Evolutionary conservation across 768 basidiomycete genomes (phyloP).

Genomic region (Rhodosporidiobolus odoratus): DNA sequence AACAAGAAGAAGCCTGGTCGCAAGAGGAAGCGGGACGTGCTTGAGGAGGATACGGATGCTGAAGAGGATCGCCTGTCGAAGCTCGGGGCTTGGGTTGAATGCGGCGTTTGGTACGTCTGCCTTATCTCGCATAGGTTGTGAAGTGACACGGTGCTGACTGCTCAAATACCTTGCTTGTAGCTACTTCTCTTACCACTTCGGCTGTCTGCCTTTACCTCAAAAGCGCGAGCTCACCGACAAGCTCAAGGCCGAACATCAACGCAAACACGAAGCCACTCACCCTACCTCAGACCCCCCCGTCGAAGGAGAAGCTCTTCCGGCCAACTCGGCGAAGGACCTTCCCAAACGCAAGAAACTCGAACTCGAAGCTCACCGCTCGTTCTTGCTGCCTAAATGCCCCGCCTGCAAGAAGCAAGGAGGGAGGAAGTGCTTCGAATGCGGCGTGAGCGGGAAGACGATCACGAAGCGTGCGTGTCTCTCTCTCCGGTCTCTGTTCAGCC

Average conservation of each 20-base stretch:
- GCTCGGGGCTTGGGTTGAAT: slow-evolving; percentile 38
- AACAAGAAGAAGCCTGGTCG: slow-evolving; percentile 9
- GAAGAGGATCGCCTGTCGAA: slow-evolving; percentile 11
- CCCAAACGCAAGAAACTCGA: slow-evolving; percentile 23
- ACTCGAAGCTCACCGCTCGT: slow-evolving; percentile 21
- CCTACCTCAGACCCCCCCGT: not conserved
- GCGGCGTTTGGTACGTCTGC: slow-evolving; percentile 26
- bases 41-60: slow-evolving; percentile 27
- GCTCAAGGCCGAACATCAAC: slow-evolving; percentile 22
- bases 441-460: slow-evolving; percentile 6
- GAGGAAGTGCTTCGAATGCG: slow-evolving; percentile 34
- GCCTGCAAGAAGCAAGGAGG: slow-evolving; percentile 34
- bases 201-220: slow-evolving; percentile 18
- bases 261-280: not conserved
- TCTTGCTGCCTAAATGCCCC: slow-evolving; percentile 32
- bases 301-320: not conserved
- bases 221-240: slow-evolving; percentile 12
- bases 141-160: not conserved
- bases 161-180: not conserved
- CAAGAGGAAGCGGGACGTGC: slow-evolving; percentile 1
- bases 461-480: slow-evolving; percentile 17
- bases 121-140: not conserved
- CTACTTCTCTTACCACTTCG: slow-evolving; percentile 22
- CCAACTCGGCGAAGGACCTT: not conserved
- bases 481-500: not conserved